A percentile compares a stretch with the other conserved stretches of the same genome.
Evolutionary conservation across 1,284 basidiomycete genomes (phyloP).

Genomic region (Porodaedalea pini): DNA sequence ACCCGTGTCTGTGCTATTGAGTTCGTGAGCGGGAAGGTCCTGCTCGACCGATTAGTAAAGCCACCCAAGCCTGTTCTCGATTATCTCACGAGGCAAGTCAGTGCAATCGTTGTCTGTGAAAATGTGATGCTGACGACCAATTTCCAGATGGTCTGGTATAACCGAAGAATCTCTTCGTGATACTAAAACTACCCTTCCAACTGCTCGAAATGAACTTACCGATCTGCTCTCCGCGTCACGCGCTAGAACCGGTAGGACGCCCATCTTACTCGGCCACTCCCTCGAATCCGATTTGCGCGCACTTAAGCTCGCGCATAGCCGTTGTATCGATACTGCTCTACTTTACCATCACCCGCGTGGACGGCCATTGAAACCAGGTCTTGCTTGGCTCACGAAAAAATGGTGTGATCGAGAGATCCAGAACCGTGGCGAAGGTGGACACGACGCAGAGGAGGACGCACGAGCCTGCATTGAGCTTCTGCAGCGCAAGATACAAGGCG

Average conservation of each 20-base stretch:
- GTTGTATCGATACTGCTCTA: slow-evolving; percentile 86
- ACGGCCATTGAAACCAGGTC: slow-evolving; percentile 83
- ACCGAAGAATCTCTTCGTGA: slow-evolving; percentile 65
- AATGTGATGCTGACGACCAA: not conserved
- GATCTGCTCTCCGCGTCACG: slow-evolving; percentile 49
- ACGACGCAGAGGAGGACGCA: slow-evolving; percentile 91
- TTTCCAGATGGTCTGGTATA: slow-evolving; percentile 81
- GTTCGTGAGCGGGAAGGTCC: slow-evolving; percentile 59
- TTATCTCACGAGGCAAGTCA: slow-evolving; percentile 76
- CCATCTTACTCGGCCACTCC: slow-evolving; percentile 90
- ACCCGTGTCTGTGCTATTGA: slow-evolving; percentile 83
- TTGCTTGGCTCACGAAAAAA: slow-evolving; percentile 89
- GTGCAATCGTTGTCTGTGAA: not conserved
- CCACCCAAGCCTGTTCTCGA: slow-evolving; percentile 79
- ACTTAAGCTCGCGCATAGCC: slow-evolving; percentile 77
- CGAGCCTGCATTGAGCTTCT: slow-evolving; percentile 81
- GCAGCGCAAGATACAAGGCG: slow-evolving; percentile 73
- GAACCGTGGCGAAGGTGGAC: slow-evolving; percentile 69
- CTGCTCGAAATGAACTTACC: slow-evolving; percentile 72
- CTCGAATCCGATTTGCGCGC: slow-evolving; percentile 88
- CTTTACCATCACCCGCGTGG: slow-evolving; percentile 86
- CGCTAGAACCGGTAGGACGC: slow-evolving; percentile 51
- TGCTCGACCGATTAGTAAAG: slow-evolving; percentile 86
- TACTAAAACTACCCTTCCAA: slow-evolving; percentile 70
- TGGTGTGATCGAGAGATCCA: slow-evolving; percentile 89